phyloP scores from a whole-genome alignment of 2,329 filamentous ascomycete genomes.

The Colletotrichum godetiae region DNA sequence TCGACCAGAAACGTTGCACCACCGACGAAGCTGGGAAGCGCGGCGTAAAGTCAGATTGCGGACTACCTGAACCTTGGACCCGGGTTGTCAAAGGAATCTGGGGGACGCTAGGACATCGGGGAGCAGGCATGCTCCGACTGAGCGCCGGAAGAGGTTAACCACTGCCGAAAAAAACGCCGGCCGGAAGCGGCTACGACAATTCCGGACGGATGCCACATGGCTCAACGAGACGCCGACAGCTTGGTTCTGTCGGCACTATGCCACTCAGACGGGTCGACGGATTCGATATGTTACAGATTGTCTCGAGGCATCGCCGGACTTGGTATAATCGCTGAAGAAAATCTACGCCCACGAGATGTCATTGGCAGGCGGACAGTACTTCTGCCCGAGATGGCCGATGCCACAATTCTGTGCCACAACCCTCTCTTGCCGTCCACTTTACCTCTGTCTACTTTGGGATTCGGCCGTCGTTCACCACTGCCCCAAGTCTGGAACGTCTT shows the following conservation, averaged over 20 bases:
- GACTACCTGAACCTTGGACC: background rate
- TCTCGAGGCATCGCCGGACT: constrained; percentile 29
- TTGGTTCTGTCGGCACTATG: background rate
- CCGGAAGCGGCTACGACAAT: constrained; percentile 15
- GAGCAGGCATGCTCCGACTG: constrained; percentile 1
- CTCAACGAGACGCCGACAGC: background rate
- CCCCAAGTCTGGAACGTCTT: constrained; percentile 15
- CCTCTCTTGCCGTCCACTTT: background rate
- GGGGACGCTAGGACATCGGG: constrained; percentile 18
- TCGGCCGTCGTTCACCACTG: background rate
- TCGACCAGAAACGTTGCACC: constrained; percentile 4
- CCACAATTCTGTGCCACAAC: background rate
- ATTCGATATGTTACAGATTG: constrained; percentile 5
- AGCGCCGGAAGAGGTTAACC: constrained; percentile 27
- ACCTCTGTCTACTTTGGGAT: background rate
- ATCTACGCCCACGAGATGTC: background rate
- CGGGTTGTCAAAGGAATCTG: constrained; percentile 15
- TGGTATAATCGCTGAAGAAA: constrained; percentile 7
- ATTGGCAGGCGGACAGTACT: background rate
- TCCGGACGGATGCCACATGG: constrained; percentile 33
- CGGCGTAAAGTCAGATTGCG: background rate
- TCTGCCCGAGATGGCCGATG: background rate
- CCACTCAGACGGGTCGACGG: background rate
- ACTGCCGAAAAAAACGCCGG: background rate
- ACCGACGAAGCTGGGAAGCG: background rate